Conservation (phyloP, 208 protist genomes). For the Trypanosoma theileri region DNA sequence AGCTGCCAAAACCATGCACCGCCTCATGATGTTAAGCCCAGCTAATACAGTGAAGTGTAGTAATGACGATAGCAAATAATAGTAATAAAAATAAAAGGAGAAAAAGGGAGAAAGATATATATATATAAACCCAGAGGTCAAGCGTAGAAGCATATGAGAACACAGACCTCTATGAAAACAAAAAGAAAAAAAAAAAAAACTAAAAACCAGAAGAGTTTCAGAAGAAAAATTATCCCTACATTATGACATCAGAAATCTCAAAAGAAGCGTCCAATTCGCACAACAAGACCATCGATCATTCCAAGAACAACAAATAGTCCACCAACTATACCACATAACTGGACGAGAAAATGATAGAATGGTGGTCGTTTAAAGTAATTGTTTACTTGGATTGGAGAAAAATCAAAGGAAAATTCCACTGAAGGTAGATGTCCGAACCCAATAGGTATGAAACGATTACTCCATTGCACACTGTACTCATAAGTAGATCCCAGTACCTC, state of each 20-base stretch:
- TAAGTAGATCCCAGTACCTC: slow-evolving; percentile 35
- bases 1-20: slow-evolving; percentile 17
- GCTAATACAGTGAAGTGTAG: too few species aligned
- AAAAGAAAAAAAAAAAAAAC: too few species aligned
- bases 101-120: slow-evolving; percentile 8
- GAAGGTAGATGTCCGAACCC: slow-evolving; percentile 42
- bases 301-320: slow-evolving; percentile 85
- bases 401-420: slow-evolving; percentile 60
- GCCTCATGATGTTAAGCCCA: slow-evolving; percentile 18
- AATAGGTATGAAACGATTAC: slow-evolving; percentile 29
- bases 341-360: slow-evolving; percentile 69
- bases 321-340: slow-evolving; percentile 86
- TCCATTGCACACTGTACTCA: slow-evolving; percentile 72
- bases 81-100: slow-evolving; percentile 9
- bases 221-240: too few species aligned
- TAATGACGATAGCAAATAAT: slow-evolving; percentile 9
- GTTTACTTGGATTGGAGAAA: slow-evolving; percentile 68
- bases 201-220: too few species aligned
- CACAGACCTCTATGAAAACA: too few species aligned
- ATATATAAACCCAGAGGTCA: slow-evolving; percentile 21
- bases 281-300: slow-evolving; percentile 61
- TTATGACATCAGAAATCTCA: neutral
- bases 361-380: slow-evolving; percentile 69
- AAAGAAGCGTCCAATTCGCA: slow-evolving; percentile 17
- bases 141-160: neutral